These are phyloP conservation scores for Aspergillus uvarum DNA, from an alignment of 2,329 filamentous ascomycete species.

Conservation along the genomic window DNA sequence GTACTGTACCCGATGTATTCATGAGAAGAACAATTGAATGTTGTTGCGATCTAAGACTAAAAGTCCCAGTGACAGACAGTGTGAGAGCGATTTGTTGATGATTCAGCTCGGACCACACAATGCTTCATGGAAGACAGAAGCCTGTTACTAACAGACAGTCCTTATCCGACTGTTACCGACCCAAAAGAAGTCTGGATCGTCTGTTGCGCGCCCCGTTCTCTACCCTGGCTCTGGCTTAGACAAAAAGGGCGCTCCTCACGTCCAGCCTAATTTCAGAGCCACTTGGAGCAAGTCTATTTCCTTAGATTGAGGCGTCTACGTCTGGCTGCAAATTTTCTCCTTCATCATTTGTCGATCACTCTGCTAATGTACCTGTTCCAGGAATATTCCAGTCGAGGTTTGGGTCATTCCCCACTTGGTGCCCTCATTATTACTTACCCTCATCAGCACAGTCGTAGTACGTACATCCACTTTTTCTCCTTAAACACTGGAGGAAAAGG, in stretches of 20 bases:
- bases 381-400: slow-evolving; percentile 17
- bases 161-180: background rate
- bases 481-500: background rate
- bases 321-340: slow-evolving; percentile 7
- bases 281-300: slow-evolving; percentile 10
- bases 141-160: background rate
- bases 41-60: background rate
- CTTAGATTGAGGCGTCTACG: slow-evolving; percentile 8
- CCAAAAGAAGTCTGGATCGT: slow-evolving; percentile 2
- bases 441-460: background rate
- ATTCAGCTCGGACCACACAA: background rate
- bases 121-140: background rate
- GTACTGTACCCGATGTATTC: background rate
- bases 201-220: slow-evolving; percentile 3
- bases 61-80: too few relatives aligned
- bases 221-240: slow-evolving; percentile 8
- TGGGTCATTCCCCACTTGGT: slow-evolving; percentile 20
- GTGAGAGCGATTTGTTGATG: background rate
- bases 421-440: slow-evolving; percentile 10
- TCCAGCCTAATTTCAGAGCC: slow-evolving; percentile 14
- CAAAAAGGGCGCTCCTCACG: slow-evolving; percentile 12
- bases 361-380: slow-evolving; percentile 16
- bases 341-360: slow-evolving; percentile 21
- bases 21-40: too few relatives aligned
- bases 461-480: background rate